Conservation (phyloP, 176 grass and related monocot genomes). For the Saccharum officinarum region DNA sequence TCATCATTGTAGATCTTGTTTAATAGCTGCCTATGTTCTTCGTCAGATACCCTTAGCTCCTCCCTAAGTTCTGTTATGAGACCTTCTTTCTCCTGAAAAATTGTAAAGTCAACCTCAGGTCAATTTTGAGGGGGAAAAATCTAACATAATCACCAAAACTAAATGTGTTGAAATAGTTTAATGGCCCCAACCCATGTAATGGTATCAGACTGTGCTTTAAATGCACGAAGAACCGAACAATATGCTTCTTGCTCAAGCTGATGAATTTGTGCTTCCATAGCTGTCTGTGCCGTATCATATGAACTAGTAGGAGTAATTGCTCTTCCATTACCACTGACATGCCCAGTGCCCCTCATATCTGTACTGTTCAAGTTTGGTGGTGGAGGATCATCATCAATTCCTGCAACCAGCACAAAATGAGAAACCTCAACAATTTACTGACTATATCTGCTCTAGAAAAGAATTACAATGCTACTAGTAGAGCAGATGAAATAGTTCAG, state of each 20-base stretch:
- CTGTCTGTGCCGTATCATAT: conserved; percentile 50
- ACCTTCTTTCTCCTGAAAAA: conserved; percentile 88
- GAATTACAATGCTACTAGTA: too few species aligned
- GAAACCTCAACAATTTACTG: too few species aligned
- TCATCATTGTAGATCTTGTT: conserved; percentile 74
- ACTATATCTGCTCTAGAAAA: too few species aligned
- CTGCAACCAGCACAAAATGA: conserved; percentile 32
- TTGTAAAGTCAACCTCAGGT: neutral
- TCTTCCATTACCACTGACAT: conserved; percentile 80
- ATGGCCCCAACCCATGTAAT: conserved; percentile 77
- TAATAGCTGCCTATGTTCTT: conserved; percentile 81
- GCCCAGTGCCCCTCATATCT: conserved; percentile 50
- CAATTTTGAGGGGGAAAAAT: neutral
- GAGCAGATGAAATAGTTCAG: too few species aligned
- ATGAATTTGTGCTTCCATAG: conserved; percentile 89
- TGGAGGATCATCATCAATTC: conserved; percentile 89
- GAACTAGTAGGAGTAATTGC: conserved; percentile 43
- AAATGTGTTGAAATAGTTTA: conserved; percentile 18
- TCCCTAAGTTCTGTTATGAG: conserved; percentile 91
- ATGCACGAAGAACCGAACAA: conserved; percentile 87
- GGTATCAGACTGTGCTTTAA: conserved; percentile 94
- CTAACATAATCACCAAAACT: conserved; percentile 17
- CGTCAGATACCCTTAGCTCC: conserved; percentile 89
- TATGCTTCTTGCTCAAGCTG: conserved; percentile 96
- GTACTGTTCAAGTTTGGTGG: conserved; percentile 40